Evolutionary conservation across 2,329 filamentous ascomycete genomes (phyloP), one percentile per base, ranked within the genome.

Genomic region (Pyricularia pennisetigena): DNA sequence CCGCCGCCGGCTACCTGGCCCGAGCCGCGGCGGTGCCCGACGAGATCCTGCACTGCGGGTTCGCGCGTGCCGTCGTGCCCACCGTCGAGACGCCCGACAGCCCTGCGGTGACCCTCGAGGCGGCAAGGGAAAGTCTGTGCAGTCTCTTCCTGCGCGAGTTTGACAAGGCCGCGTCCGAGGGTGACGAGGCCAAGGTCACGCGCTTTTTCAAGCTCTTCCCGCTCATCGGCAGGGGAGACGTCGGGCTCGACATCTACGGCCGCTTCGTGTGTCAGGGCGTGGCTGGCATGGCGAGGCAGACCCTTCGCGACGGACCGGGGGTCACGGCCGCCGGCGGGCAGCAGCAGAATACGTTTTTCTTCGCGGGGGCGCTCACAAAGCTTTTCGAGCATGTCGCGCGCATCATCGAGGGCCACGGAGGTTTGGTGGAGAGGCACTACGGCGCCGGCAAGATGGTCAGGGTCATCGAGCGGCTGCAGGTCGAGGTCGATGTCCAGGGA

Each of bases 181-280:
- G 87, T n/a, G 94, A 98, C 74, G 93, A 92, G 3, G 86, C 91
- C 28, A 93, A 91, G 76, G 92, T 99, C 67, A 97, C 95, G 1
- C 85, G 95, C 61, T 99, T 99, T 82, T 99, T 99, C 82, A 99
- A 99, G 81, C 82, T 99, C 54, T 99, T 99, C 74, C 95, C 95
- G 20, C 82, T 99, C 49, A 97, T 99, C 75, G 94, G 91, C 16
- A 86, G 94, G 70, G 89, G 92, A 2, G 92, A 97, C 68, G 91
- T 94, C 8, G 95, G 95, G 0, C 78, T 99, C 68, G 94, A 99
- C 78, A 92, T 97, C 3, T 99, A 99, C 77, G 95, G 95, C 1
- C 87, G 90, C 72, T 99, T 98, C 77, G 94, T 99, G 32, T 99
- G 95, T 75, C 92, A 96, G 77, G 95, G 95, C 20, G 94, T 99